Conservation (phyloP, 352 stramenopile genomes). For the Chloridella minuta region DNA sequence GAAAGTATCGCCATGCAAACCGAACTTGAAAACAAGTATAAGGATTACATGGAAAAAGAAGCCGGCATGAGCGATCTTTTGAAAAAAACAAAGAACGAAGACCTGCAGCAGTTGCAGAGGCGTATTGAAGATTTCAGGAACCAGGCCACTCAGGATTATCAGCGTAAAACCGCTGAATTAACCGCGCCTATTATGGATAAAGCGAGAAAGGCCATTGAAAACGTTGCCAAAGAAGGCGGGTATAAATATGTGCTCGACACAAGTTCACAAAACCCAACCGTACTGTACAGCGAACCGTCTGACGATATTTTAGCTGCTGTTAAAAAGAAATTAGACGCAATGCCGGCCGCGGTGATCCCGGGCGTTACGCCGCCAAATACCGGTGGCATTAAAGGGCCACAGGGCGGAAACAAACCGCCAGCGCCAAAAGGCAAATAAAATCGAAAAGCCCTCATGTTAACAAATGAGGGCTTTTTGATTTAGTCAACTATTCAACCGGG, state of each 20-base stretch:
- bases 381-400: not conserved
- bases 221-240: not conserved
- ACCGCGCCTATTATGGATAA: not conserved
- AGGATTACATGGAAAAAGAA: not conserved
- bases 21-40: conserved; percentile 1
- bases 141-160: not conserved
- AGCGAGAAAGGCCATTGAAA: not conserved
- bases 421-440: not conserved
- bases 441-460: not conserved
- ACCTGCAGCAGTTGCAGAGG: not conserved
- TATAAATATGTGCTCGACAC: not conserved
- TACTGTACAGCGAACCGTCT: not conserved
- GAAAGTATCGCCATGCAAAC: not conserved
- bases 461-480: not conserved
- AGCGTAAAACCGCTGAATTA: not conserved
- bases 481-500: too few relatives aligned
- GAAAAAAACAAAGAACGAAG: not conserved
- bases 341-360: not conserved
- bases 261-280: not conserved
- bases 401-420: not conserved
- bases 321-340: not conserved
- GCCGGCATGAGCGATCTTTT: not conserved
- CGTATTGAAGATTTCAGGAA: not conserved
- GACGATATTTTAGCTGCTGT: not conserved
- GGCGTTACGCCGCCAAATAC: not conserved